These are phyloP conservation scores for Cutaneotrichosporon curvatum DNA, from an alignment of 1,284 basidiomycete genomes.

Conservation along the genomic window DNA sequence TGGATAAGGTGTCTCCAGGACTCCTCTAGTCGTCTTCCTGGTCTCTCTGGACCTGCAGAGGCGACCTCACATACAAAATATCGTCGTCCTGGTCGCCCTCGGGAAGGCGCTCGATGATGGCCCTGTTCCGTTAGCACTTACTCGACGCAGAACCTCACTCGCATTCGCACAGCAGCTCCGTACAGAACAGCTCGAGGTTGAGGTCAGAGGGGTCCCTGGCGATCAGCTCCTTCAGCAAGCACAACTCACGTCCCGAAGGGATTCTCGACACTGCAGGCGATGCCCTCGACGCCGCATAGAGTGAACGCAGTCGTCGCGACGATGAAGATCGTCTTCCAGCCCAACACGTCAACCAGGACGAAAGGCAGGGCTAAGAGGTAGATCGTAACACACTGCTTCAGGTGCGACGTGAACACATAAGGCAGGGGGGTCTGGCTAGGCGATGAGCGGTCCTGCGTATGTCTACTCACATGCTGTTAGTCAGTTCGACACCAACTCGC, in stretches of 20 bases:
- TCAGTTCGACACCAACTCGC: background rate
- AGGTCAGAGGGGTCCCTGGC: slow-evolving; percentile 50
- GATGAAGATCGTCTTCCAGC: slow-evolving; percentile 74
- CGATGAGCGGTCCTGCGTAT: background rate
- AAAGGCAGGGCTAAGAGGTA: slow-evolving; percentile 81
- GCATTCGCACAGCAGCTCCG: slow-evolving; percentile 74
- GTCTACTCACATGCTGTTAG: slow-evolving; percentile 12
- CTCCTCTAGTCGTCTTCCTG: slow-evolving; percentile 10
- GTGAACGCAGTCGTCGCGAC: slow-evolving; percentile 75
- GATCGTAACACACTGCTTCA: slow-evolving; percentile 85
- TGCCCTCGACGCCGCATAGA: slow-evolving; percentile 65
- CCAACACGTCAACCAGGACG: slow-evolving; percentile 57
- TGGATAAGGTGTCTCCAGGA: too few species aligned
- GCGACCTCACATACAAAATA: slow-evolving; percentile 5
- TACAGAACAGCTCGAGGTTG: slow-evolving; percentile 65
- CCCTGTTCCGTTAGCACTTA: slow-evolving; percentile 51
- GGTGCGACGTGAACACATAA: slow-evolving; percentile 59
- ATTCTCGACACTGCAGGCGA: slow-evolving; percentile 86
- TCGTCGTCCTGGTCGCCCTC: slow-evolving; percentile 53
- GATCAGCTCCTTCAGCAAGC: slow-evolving; percentile 22
- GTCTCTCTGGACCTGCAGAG: slow-evolving; percentile 6
- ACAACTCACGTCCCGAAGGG: slow-evolving; percentile 49
- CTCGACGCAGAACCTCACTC: slow-evolving; percentile 52
- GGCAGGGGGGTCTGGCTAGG: slow-evolving; percentile 38
- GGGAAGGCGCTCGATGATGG: slow-evolving; percentile 66